These are phyloP conservation scores for Heliocybe sulcata DNA, from an alignment of 1,284 basidiomycete species.

Conservation along the genomic window DNA sequence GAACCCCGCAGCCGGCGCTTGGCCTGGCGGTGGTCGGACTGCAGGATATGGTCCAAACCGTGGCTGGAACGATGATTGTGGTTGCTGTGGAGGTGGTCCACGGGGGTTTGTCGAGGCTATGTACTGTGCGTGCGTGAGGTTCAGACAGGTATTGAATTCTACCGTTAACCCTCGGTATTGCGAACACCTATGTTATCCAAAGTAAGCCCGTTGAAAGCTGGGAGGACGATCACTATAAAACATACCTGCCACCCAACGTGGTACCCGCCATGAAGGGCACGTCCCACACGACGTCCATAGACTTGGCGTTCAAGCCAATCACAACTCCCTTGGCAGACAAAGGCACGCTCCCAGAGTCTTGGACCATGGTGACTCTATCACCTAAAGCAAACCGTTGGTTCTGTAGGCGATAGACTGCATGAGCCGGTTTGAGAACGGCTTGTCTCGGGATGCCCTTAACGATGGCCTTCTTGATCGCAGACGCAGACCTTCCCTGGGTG, in stretches of 20 bases:
- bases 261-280: conserved; percentile 90
- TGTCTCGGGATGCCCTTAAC: conserved; percentile 93
- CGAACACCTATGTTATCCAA: conserved; percentile 56
- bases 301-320: conserved; percentile 79
- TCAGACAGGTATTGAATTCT: conserved; percentile 79
- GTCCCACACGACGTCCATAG: conserved; percentile 98
- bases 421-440: conserved; percentile 89
- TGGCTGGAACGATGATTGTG: conserved; percentile 50
- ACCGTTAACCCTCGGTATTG: conserved; percentile 85
- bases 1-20: conserved; percentile 52
- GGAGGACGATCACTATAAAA: conserved; percentile 6
- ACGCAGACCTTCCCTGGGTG: conserved; percentile 48
- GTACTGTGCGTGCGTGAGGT: conserved; percentile 80
- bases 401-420: conserved; percentile 86
- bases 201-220: neutral
- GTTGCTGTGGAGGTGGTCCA: conserved; percentile 31
- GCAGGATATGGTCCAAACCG: conserved; percentile 60
- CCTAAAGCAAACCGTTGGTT: conserved; percentile 88
- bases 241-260: conserved; percentile 79
- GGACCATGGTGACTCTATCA: conserved; percentile 95
- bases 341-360: conserved; percentile 92
- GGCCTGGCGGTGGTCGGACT: conserved; percentile 44
- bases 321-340: conserved; percentile 91
- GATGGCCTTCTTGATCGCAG: conserved; percentile 79
- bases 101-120: conserved; percentile 62